Evolutionary conservation across 352 stramenopile genomes (phyloP).

Genomic region (Elongisporangium undulatum): DNA sequence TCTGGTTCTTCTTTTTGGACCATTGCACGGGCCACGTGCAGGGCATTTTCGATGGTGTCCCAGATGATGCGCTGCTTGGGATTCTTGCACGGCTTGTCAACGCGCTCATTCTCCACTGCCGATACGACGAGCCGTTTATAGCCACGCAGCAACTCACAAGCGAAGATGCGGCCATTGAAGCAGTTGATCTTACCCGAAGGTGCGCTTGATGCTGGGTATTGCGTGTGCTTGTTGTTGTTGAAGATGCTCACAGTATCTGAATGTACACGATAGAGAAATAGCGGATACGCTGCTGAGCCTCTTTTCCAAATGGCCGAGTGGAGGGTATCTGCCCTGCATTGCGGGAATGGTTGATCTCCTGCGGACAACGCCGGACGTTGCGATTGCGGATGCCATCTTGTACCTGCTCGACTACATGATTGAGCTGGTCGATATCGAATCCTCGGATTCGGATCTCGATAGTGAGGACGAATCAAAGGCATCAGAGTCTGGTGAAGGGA

Average conservation of each 20-base stretch:
- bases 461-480: slow-evolving; percentile 22
- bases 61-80: slow-evolving; percentile 39
- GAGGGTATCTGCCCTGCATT: slow-evolving; percentile 51
- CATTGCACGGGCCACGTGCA: slow-evolving; percentile 12
- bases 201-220: slow-evolving; percentile 8
- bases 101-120: slow-evolving; percentile 56
- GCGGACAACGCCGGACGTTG: slow-evolving; percentile 40
- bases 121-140: slow-evolving; percentile 59
- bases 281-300: slow-evolving; percentile 77
- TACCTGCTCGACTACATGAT: slow-evolving; percentile 74
- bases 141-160: slow-evolving; percentile 39
- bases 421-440: slow-evolving; percentile 80
- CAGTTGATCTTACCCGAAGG: slow-evolving; percentile 44
- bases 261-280: slow-evolving; percentile 48
- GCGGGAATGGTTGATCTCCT: slow-evolving; percentile 55
- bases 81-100: slow-evolving; percentile 64
- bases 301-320: slow-evolving; percentile 72
- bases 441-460: slow-evolving; percentile 61
- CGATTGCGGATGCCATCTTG: slow-evolving; percentile 56
- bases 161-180: slow-evolving; percentile 60
- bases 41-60: background rate
- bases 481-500: slow-evolving; percentile 25
- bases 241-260: background rate
- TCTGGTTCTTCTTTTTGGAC: slow-evolving; percentile 88
- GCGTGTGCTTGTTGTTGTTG: background rate